Conservation (phyloP, 768 basidiomycete species). For the Hypholoma fasciculare region DNA sequence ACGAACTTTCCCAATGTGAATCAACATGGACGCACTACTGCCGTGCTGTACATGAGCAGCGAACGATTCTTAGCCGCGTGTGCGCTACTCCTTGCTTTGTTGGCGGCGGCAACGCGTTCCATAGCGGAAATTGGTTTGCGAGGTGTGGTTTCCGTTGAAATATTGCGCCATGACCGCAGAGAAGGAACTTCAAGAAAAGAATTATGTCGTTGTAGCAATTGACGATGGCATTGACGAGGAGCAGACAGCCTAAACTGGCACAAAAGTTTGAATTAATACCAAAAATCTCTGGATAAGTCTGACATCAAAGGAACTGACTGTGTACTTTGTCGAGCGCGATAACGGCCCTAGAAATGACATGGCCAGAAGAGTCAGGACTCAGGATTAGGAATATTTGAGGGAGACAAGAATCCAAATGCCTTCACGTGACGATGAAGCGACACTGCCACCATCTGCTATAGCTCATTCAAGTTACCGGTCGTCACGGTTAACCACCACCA, state of each 20-base stretch:
- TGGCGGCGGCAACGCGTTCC: neutral
- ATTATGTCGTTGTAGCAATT: neutral
- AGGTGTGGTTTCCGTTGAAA: conserved; percentile 9
- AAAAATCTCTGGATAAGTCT: neutral
- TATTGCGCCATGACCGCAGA: conserved; percentile 7
- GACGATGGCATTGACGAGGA: conserved; percentile 5
- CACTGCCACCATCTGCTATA: neutral
- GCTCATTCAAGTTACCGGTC: neutral
- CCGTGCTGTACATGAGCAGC: conserved; percentile 82
- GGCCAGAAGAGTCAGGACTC: neutral
- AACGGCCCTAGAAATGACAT: conserved; percentile 14
- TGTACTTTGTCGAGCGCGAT: conserved; percentile 2
- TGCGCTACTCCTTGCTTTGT: conserved; percentile 34
- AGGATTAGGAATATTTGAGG: neutral
- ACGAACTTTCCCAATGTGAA: neutral
- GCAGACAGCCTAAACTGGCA: conserved; percentile 18
- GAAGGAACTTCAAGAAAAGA: conserved; percentile 3
- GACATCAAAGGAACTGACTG: conserved; percentile 9
- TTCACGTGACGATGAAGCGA: neutral
- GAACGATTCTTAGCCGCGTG: conserved; percentile 65
- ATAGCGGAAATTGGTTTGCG: neutral
- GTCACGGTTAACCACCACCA: too few species aligned
- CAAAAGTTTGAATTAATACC: neutral
- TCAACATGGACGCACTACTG: conserved; percentile 56
- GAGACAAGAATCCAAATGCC: neutral